Evolutionary conservation across 805 yeast genomes (phyloP).

Genomic region (Ogataea trehalophila): DNA sequence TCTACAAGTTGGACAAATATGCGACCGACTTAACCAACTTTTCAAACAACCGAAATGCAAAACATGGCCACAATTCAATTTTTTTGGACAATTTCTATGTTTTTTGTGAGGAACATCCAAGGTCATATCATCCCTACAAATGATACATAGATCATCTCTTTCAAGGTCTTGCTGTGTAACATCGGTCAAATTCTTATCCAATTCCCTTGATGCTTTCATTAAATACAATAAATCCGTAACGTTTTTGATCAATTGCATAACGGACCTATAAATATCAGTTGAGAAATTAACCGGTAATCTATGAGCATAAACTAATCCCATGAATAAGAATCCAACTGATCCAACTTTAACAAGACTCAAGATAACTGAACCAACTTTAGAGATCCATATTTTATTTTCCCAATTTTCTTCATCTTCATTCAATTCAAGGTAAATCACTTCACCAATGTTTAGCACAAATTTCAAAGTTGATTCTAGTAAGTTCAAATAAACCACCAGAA

Average conservation of each 20-base stretch:
- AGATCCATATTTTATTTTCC: slow-evolving; percentile 63
- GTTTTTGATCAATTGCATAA: slow-evolving; percentile 28
- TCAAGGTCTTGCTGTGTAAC: slow-evolving; percentile 61
- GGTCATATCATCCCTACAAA: slow-evolving; percentile 88
- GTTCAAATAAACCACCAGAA: slow-evolving; percentile 58
- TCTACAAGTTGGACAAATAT: slow-evolving; percentile 90
- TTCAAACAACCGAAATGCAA: slow-evolving; percentile 86
- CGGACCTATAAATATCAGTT: slow-evolving; percentile 27
- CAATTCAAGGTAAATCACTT: slow-evolving; percentile 41
- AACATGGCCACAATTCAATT: slow-evolving; percentile 78
- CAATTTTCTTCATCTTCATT: slow-evolving; percentile 58
- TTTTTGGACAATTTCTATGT: slow-evolving; percentile 61
- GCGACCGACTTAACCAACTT: slow-evolving; percentile 90
- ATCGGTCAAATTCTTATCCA: slow-evolving; percentile 57
- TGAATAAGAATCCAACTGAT: slow-evolving; percentile 42
- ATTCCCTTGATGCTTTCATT: slow-evolving; percentile 45
- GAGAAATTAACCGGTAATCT: slow-evolving; percentile 29
- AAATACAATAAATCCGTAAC: slow-evolving; percentile 34
- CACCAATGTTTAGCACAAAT: slow-evolving; percentile 49
- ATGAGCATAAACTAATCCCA: slow-evolving; percentile 37
- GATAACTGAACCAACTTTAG: slow-evolving; percentile 51
- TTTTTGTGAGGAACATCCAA: slow-evolving; percentile 29
- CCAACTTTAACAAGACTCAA: slow-evolving; percentile 44
- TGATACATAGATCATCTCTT: slow-evolving; percentile 70
- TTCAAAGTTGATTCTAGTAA: slow-evolving; percentile 42